phyloP scores from a whole-genome alignment of 805 yeast genomes.

The Metschnikowia reukaufii region DNA sequence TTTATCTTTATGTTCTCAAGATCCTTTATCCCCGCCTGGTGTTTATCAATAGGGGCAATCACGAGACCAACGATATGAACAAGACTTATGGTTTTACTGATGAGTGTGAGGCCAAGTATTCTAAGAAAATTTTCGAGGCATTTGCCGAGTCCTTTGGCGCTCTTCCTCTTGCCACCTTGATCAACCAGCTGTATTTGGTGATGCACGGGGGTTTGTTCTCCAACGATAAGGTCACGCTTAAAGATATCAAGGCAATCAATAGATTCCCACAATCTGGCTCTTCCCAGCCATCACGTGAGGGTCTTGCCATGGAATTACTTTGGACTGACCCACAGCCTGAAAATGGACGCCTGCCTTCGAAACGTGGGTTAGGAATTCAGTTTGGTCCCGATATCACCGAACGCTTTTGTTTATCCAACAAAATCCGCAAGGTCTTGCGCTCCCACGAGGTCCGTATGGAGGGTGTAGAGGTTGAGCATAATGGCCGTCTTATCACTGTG shows the following conservation, averaged over 20 bases:
- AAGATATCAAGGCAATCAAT: constrained; percentile 70
- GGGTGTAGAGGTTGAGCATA: constrained; percentile 87
- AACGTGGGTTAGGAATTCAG: constrained; percentile 93
- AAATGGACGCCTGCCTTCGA: constrained; percentile 80
- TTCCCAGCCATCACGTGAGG: constrained; percentile 85
- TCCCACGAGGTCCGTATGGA: constrained; percentile 94
- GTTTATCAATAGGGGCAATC: constrained; percentile 90
- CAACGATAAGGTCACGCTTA: constrained; percentile 64
- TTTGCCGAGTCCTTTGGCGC: constrained; percentile 84
- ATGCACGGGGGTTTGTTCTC: constrained; percentile 97
- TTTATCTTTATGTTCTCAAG: constrained; percentile 74
- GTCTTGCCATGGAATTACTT: constrained; percentile 91
- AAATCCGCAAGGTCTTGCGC: constrained; percentile 76
- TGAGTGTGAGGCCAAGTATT: constrained; percentile 89
- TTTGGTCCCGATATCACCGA: constrained; percentile 96
- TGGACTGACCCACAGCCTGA: constrained; percentile 95
- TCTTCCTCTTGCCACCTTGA: constrained; percentile 80
- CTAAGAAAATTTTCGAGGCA: constrained; percentile 73
- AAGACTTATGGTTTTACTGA: constrained; percentile 95
- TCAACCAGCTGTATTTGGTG: constrained; percentile 76
- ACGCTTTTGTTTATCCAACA: constrained; percentile 68
- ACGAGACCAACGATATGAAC: constrained; percentile 96
- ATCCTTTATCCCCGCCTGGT: constrained; percentile 68
- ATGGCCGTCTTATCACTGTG: constrained; percentile 85
- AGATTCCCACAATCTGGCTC: constrained; percentile 54